Evolutionary conservation across 805 yeast genomes (phyloP).

Genomic region (Komagataella kurtzmanii): DNA sequence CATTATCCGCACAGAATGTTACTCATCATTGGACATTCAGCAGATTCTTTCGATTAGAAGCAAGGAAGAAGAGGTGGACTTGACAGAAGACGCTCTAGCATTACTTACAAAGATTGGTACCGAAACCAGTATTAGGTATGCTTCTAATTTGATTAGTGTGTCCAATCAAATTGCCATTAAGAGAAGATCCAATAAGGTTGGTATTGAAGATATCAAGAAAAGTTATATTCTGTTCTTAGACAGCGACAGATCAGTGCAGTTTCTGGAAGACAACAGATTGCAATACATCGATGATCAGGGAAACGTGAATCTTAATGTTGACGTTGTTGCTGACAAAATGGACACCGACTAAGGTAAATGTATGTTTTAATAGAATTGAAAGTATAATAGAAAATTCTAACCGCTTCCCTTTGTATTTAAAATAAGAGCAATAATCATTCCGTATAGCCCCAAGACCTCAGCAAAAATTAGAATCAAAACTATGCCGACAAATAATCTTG

Average conservation of each 20-base stretch:
- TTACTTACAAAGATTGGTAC: constrained; percentile 80
- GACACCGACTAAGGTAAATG: constrained; percentile 19
- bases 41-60: constrained; percentile 83
- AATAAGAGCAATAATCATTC: constrained; percentile 90
- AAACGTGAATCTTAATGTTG: constrained; percentile 38
- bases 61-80: constrained; percentile 84
- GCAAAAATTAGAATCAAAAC: constrained; percentile 96
- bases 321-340: constrained; percentile 20
- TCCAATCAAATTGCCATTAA: constrained; percentile 77
- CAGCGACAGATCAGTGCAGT: constrained; percentile 78
- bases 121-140: constrained; percentile 86
- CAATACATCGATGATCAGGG: constrained; percentile 76
- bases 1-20: constrained; percentile 75
- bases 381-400: constrained; percentile 11
- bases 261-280: constrained; percentile 44
- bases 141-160: constrained; percentile 82
- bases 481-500: constrained; percentile 97
- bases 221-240: constrained; percentile 81
- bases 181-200: constrained; percentile 59
- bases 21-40: constrained; percentile 72
- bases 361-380: not conserved
- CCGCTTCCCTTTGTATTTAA: constrained; percentile 82
- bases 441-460: constrained; percentile 94
- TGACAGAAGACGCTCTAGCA: constrained; percentile 71
- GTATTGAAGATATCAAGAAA: constrained; percentile 73